phyloP scores from a whole-genome alignment of 2,329 filamentous ascomycete species.

The Biscogniauxia mediterranea region DNA sequence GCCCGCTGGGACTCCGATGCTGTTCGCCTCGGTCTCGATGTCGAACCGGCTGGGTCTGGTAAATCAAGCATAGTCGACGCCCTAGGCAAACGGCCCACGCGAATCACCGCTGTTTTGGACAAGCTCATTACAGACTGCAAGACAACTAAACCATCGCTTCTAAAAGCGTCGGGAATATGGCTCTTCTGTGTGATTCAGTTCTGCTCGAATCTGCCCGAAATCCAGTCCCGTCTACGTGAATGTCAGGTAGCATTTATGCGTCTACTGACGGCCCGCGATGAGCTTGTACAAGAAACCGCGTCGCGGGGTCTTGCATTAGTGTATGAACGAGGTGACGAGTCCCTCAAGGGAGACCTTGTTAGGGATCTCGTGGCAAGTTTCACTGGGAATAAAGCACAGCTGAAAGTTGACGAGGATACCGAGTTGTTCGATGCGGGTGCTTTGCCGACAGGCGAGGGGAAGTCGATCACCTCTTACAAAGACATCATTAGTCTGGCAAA shows the following conservation, averaged over 20 bases:
- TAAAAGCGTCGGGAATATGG: slow-evolving; percentile 95
- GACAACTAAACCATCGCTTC: slow-evolving; percentile 81
- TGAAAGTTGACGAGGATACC: slow-evolving; percentile 87
- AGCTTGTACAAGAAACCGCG: slow-evolving; percentile 93
- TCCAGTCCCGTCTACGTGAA: slow-evolving; percentile 72
- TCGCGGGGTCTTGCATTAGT: slow-evolving; percentile 88
- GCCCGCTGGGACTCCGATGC: slow-evolving; percentile 82
- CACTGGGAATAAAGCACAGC: slow-evolving; percentile 69
- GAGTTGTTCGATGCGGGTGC: slow-evolving; percentile 91
- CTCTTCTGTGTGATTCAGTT: slow-evolving; percentile 88
- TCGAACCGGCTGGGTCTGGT: slow-evolving; percentile 53
- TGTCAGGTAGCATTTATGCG: slow-evolving; percentile 86
- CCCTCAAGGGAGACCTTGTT: slow-evolving; percentile 77
- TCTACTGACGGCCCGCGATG: slow-evolving; percentile 82
- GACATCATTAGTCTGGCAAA: slow-evolving; percentile 95
- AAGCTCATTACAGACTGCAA: slow-evolving; percentile 76
- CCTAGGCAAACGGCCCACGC: slow-evolving; percentile 38
- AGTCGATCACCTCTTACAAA: slow-evolving; percentile 90
- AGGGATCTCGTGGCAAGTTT: slow-evolving; percentile 87
- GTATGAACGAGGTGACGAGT: slow-evolving; percentile 85
- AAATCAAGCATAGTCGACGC: slow-evolving; percentile 31
- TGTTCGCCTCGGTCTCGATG: slow-evolving; percentile 71
- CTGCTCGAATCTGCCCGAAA: slow-evolving; percentile 72
- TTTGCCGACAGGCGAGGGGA: slow-evolving; percentile 84
- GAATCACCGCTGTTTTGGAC: slow-evolving; percentile 58